These are phyloP conservation scores for Hyphopichia fennica DNA, from an alignment of 1,139 yeast species.

Conservation along the genomic window DNA sequence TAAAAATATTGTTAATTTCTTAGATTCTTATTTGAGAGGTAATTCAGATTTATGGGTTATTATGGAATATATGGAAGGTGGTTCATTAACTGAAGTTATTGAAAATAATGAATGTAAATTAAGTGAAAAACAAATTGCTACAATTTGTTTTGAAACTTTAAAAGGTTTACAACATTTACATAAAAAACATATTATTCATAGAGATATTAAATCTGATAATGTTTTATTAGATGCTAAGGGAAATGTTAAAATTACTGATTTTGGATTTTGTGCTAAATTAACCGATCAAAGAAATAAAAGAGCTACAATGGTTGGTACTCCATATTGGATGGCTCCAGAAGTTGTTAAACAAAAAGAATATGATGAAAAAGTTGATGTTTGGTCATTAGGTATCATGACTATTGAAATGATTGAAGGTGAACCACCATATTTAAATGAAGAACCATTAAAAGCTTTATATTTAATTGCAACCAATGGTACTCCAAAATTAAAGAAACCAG, in stretches of 20 bases:
- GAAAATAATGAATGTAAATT: constrained; percentile 69
- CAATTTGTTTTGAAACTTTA: constrained; percentile 87
- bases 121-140: constrained; percentile 78
- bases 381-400: constrained; percentile 98
- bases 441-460: constrained; percentile 63
- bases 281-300: constrained; percentile 91
- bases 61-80: constrained; percentile 94
- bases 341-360: constrained; percentile 95
- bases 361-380: constrained; percentile 95
- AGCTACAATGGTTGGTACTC: constrained; percentile 99
- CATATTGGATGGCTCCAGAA: constrained; percentile 99
- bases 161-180: constrained; percentile 92
- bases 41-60: constrained; percentile 74
- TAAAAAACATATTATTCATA: constrained; percentile 86
- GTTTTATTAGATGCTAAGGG: constrained; percentile 84
- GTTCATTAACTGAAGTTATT: constrained; percentile 80
- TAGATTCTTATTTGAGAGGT: constrained; percentile 46
- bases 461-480: constrained; percentile 97
- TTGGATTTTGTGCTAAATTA: constrained; percentile 95
- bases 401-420: constrained; percentile 98
- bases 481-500: constrained; percentile 90
- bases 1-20: constrained; percentile 47
- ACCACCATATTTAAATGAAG: constrained; percentile 96
- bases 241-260: constrained; percentile 93
- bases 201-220: constrained; percentile 95